These are phyloP conservation scores for Bacidia gigantensis DNA, from an alignment of 495 filamentous ascomycete genomes.

Conservation along the genomic window DNA sequence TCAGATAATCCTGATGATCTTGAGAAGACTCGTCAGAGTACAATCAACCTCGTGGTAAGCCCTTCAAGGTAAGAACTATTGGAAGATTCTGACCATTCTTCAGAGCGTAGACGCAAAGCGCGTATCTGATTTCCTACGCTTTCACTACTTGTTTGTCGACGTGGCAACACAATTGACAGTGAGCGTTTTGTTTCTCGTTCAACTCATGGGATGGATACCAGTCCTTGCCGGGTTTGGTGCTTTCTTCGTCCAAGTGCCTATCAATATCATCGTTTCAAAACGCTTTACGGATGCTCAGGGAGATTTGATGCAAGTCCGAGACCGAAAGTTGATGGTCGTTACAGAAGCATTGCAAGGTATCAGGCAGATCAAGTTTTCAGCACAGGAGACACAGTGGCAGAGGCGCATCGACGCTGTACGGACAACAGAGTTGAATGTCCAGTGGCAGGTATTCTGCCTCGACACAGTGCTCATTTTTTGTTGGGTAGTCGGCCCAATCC, in stretches of 20 bases:
- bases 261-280: background rate
- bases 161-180: background rate
- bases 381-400: slow-evolving; percentile 20
- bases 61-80: background rate
- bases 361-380: slow-evolving; percentile 26
- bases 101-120: background rate
- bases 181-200: background rate
- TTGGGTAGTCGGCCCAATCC: slow-evolving; percentile 12
- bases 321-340: slow-evolving; percentile 17
- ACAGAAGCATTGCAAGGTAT: slow-evolving; percentile 23
- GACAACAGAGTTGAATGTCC: slow-evolving; percentile 13
- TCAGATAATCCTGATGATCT: background rate
- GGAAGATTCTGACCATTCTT: background rate
- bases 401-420: slow-evolving; percentile 14
- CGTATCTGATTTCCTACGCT: background rate
- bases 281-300: slow-evolving; percentile 15
- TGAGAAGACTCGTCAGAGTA: background rate
- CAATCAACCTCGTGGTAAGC: background rate
- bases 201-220: background rate
- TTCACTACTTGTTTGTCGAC: background rate
- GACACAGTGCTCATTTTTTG: slow-evolving; percentile 10
- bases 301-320: slow-evolving; percentile 21
- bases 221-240: background rate
- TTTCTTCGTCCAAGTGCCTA: background rate
- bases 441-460: slow-evolving; percentile 14